Conservation (phyloP, 352 stramenopile species). For the Phytopythium cucurbitacearum region DNA sequence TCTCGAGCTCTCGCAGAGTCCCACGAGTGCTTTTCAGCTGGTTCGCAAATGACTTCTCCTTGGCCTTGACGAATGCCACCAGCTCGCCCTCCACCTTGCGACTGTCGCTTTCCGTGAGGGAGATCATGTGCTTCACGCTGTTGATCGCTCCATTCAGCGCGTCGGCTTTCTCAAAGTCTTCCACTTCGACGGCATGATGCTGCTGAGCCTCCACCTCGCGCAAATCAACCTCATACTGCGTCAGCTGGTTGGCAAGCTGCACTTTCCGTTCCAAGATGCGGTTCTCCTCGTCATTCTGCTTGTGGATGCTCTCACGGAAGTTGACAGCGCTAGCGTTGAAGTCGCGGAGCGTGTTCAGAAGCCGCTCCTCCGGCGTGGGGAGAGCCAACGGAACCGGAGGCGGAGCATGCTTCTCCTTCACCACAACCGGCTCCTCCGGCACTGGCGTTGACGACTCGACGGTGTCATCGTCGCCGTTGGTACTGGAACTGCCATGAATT, state of each 20-base stretch:
- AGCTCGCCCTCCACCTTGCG: conserved; percentile 76
- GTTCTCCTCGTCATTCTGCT: conserved; percentile 76
- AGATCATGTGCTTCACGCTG: conserved; percentile 78
- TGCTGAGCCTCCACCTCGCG: conserved; percentile 77
- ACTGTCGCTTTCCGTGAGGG: conserved; percentile 73
- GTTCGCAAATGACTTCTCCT: conserved; percentile 76
- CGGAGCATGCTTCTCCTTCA: conserved; percentile 23
- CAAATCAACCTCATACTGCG: conserved; percentile 77
- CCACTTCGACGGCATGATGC: conserved; percentile 69
- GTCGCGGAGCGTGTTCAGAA: conserved; percentile 66
- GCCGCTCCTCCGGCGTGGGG: conserved; percentile 54
- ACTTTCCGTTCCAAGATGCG: conserved; percentile 63
- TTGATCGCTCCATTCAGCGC: conserved; percentile 78
- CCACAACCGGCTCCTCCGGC: conserved; percentile 9
- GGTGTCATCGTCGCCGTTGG: conserved; percentile 12
- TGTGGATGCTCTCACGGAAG: conserved; percentile 55
- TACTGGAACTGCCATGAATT: conserved; percentile 25
- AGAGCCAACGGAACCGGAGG: conserved; percentile 18
- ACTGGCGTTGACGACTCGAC: conserved; percentile 8
- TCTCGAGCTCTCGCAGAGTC: conserved; percentile 67
- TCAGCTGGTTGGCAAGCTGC: conserved; percentile 63
- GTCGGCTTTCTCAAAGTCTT: conserved; percentile 85
- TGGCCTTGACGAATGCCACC: conserved; percentile 60
- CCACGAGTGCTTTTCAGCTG: conserved; percentile 71
- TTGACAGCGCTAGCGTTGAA: conserved; percentile 69